These are phyloP conservation scores for Alternaria sp. DNA, from an alignment of 2,329 filamentous ascomycete genomes.

Conservation along the genomic window DNA sequence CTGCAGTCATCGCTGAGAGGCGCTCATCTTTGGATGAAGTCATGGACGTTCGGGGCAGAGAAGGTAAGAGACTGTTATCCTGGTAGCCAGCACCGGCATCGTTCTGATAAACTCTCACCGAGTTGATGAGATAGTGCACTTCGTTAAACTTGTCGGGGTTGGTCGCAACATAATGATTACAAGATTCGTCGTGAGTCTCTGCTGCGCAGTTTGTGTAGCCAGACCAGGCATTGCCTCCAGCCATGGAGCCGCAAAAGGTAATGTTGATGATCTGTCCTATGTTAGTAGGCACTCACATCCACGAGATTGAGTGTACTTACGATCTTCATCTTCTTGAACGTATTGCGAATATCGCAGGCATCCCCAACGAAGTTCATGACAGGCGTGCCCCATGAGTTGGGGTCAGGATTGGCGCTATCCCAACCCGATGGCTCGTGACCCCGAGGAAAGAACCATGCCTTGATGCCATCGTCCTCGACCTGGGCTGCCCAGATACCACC, in stretches of 20 bases:
- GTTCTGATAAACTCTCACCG: slow-evolving; percentile 14
- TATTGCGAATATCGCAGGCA: slow-evolving; percentile 52
- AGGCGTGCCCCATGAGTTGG: slow-evolving; percentile 51
- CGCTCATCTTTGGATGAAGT: neutral
- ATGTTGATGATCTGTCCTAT: slow-evolving; percentile 50
- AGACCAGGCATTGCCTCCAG: slow-evolving; percentile 58
- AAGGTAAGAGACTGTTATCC: neutral
- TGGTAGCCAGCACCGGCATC: neutral
- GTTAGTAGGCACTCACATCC: neutral
- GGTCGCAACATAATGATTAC: slow-evolving; percentile 24
- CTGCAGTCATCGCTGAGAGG: neutral
- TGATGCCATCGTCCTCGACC: slow-evolving; percentile 54
- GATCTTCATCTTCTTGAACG: slow-evolving; percentile 29
- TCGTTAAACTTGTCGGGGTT: slow-evolving; percentile 27
- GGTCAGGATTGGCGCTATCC: slow-evolving; percentile 51
- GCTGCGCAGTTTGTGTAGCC: slow-evolving; percentile 7
- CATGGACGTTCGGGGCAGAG: neutral
- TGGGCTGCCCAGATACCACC: slow-evolving; percentile 59
- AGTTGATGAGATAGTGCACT: slow-evolving; percentile 28
- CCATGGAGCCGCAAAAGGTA: slow-evolving; percentile 54
- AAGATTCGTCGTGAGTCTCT: slow-evolving; percentile 54
- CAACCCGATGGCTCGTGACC: slow-evolving; percentile 54
- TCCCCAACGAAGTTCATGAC: slow-evolving; percentile 39
- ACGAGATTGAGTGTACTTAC: neutral
- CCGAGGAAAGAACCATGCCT: slow-evolving; percentile 61